Evolutionary conservation across 495 filamentous ascomycete genomes (phyloP), one percentile per base, ranked within the genome.

Genomic region (Rhypophila decipiens): DNA sequence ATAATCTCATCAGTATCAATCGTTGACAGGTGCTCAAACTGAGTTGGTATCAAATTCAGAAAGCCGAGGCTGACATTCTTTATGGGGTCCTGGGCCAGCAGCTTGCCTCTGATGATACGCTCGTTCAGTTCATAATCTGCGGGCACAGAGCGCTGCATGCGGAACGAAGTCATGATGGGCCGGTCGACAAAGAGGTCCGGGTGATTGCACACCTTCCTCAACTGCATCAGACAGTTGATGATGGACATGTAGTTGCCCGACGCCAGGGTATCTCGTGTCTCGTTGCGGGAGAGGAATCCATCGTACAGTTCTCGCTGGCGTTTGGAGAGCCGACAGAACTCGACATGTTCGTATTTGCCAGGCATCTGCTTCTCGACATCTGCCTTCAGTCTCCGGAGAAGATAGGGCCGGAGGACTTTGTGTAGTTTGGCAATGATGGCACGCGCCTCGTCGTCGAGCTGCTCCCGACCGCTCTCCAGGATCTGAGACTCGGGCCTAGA

Each of bases 301-400:
- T 99, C 91, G 61, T 99, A 99, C 15, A 99, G 67, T 63, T 91
- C 91, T 31, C 94, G 79, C 58, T 99, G 94, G 19, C 94, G 82
- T 61, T 96, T 95, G 11, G 90, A 96, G 2, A 99, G 75, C 31
- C 89, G 82, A 64, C 94, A 99, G 57, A 90, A 91, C 42, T 96
- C 85, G 24, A 99, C 88, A 61, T 95, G 89, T 60, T 99, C 94
- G 57, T 94, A 95, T 60, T 99, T 99, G 23, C 79, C 89, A 0
- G 94, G 94, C 89, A 99, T 96, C 59, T 97, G 91, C 67, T 99
- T 97, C 72, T 99, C 94, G 19, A 99, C 94, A 61, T 99, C 94
- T 37, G 90, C 87, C 68, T 99, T 99, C 33, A 99, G 70, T 50
- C 94, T 78, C 37, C 94, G 84, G 18, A 99, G 78, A 12, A 99